Evolutionary conservation across 2,329 filamentous ascomycete genomes (phyloP), one percentile per base, ranked within the genome.

Genomic region (Claviceps capensis): DNA sequence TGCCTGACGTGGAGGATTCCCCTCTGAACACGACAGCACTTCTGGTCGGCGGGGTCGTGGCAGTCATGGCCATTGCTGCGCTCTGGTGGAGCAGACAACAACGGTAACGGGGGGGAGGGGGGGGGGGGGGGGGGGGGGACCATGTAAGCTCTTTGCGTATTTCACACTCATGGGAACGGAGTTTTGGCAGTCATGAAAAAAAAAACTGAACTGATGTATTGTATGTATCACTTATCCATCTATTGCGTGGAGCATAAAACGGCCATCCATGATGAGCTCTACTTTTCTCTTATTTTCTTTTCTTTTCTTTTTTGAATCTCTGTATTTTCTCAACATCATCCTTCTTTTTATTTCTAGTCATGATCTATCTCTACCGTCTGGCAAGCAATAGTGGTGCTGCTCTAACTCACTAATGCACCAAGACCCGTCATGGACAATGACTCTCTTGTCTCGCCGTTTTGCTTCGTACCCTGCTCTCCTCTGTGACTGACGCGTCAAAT

Each of bases 61-160:
- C 68, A n/a, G 56, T 63, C 9, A 62, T 61, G 36, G 69, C 69
- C 5, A 58, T 71, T 52, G 67, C 65, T n/a, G 67, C 65, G 22
- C 46, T 68, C 40, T 70, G 67, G 67, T 69, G 62, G 59, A 61
- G 46, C 52, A 67, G 60, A 56, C 64, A 60, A 45, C 64, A 55
- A 57, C 52, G 47, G 34, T 51, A 45, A 53, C 5, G 22, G n/a
- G 48, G 22, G n/a, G 34, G 5, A 1, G 19, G 23, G 19, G 19
- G 14, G 13, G 9, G 19, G 19, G 19, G 2, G 19, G 48, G 22
- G n/a, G 41, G 2, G 6, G 19, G 23, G 19, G 19, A 7, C 2
- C 3, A 34, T 34, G 30, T 51, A 42, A 41, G 55, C 41, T 34
- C 46, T 45, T 47, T 52, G 38, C 46, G 48, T 48, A 44, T 38